Percentiles rank a stretch among this genome's conserved stretches.
These are phyloP conservation scores for Sugiyamaella sp. DNA, from an alignment of 1,139 yeast genomes.

Conservation along the genomic window DNA sequence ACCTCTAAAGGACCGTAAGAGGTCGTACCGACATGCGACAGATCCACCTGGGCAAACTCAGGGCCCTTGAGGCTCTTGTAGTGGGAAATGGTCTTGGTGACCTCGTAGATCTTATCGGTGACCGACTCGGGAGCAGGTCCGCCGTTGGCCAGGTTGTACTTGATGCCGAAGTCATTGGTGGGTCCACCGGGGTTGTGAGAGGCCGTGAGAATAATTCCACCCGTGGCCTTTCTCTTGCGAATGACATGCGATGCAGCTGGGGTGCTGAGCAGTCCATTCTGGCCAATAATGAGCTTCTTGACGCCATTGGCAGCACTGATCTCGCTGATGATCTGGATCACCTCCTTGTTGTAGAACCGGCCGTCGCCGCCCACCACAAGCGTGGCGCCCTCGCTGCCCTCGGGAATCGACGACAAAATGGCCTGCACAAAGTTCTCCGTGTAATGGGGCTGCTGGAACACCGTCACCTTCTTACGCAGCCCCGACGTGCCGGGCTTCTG, in stretches of 20 bases:
- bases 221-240: slow-evolving; percentile 77
- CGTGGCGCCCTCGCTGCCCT: slow-evolving; percentile 73
- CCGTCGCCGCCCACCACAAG: slow-evolving; percentile 98
- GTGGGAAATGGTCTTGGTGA: slow-evolving; percentile 57
- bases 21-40: slow-evolving; percentile 57
- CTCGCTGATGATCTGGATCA: slow-evolving; percentile 76
- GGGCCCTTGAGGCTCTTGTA: slow-evolving; percentile 55
- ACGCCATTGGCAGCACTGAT: slow-evolving; percentile 95
- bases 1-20: slow-evolving; percentile 57
- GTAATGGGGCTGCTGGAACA: slow-evolving; percentile 78
- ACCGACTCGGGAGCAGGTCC: slow-evolving; percentile 99
- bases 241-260: slow-evolving; percentile 96
- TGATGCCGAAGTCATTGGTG: slow-evolving; percentile 87
- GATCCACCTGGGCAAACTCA: slow-evolving; percentile 62
- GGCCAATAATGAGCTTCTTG: slow-evolving; percentile 80
- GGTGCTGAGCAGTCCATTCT: slow-evolving; percentile 84
- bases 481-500: slow-evolving; percentile 99
- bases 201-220: slow-evolving; percentile 95
- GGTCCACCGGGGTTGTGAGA: slow-evolving; percentile 99
- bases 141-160: slow-evolving; percentile 92
- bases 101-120: slow-evolving; percentile 81
- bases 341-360: slow-evolving; percentile 81
- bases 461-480: slow-evolving; percentile 84
- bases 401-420: slow-evolving; percentile 83
- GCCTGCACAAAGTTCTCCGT: slow-evolving; percentile 95